These are phyloP conservation scores for Cokeromyces recurvatus DNA, from an alignment of 371 early-diverging fungal species.

Conservation along the genomic window DNA sequence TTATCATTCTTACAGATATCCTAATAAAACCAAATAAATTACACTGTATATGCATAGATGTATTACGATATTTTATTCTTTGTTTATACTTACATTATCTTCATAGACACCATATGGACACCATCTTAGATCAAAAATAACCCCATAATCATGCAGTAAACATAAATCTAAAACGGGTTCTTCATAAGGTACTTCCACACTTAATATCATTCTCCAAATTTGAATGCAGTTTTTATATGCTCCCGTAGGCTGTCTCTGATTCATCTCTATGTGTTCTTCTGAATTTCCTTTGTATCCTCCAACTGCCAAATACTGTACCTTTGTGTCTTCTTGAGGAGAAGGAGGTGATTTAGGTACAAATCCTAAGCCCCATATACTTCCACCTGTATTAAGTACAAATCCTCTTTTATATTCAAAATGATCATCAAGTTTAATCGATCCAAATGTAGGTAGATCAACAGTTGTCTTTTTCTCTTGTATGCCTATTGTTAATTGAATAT, in stretches of 20 bases:
- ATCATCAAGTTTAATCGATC: slow-evolving; percentile 6
- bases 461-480: slow-evolving; percentile 1
- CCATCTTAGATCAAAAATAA: slow-evolving; percentile 49
- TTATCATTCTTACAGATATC: background rate
- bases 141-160: slow-evolving; percentile 49
- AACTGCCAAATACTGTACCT: slow-evolving; percentile 50
- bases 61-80: too few species aligned
- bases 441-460: background rate
- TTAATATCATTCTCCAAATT: slow-evolving; percentile 43
- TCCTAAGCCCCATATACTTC: slow-evolving; percentile 56
- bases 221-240: slow-evolving; percentile 36
- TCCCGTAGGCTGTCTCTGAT: slow-evolving; percentile 24
- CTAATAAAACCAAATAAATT: too few species aligned
- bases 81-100: slow-evolving; percentile 7
- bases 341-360: slow-evolving; percentile 39
- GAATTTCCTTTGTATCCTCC: slow-evolving; percentile 45
- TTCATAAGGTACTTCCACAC: background rate
- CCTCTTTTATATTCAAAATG: slow-evolving; percentile 18
- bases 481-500: slow-evolving; percentile 10
- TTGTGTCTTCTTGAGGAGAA: slow-evolving; percentile 10
- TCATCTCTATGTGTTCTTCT: slow-evolving; percentile 37
- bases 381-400: slow-evolving; percentile 44
- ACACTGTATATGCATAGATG: too few species aligned
- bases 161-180: slow-evolving; percentile 41
- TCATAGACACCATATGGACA: slow-evolving; percentile 42